Base-by-base conservation (phyloP, 768 basidiomycete genomes). In the Pisolithus orientalis region DNA sequence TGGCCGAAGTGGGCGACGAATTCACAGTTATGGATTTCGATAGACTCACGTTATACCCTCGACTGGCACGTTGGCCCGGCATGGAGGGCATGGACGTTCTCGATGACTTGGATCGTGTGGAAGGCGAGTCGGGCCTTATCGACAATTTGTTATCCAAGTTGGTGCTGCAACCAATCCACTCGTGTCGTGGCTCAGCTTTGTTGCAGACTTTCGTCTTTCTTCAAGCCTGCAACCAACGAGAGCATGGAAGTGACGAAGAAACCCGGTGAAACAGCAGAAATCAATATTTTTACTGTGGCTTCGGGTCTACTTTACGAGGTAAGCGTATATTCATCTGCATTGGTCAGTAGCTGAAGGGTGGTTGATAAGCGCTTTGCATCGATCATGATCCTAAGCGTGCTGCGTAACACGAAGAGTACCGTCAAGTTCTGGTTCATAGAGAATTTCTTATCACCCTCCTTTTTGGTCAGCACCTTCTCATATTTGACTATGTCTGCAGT, bases 351-450 rank as follows among this genome's bases (percentile, higher is more conserved):
- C 49, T 59, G 40, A 58, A 39, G 34, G 14, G 44, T 28, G 16
- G 40, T 39, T 39, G 7, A 21, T 40, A 57, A 98, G 93, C 85
- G 96, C 14, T 98, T 99, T 70, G 94, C 85, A 0, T 92, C 91
- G 8, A 97, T 99, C 72, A 99, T 98, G 96, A 91, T 97, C 52
- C 76, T 97, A 34, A 95, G 93, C 59, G 96, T 99, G 31, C 75
- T 98, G 57, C 85, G 85, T 39, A 95, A 98, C 63, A 98, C 96
- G 16, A 84, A 93, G 17, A 89, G 87, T 62, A 87, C 83, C 27
- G 94, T 99, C 68, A 99, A 99, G 68, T 99, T 98, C 72, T 98
- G 96, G 96, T 98, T 98, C 71, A 98, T 99, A 57, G 90, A 96
- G 66, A 98, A 99, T 72, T 99, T 99, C 80, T 78, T 98, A 13